Evolutionary conservation across 2,329 filamentous ascomycete genomes (phyloP), one percentile per base, ranked within the genome.

Genomic region (Cladophialophora bantiana): DNA sequence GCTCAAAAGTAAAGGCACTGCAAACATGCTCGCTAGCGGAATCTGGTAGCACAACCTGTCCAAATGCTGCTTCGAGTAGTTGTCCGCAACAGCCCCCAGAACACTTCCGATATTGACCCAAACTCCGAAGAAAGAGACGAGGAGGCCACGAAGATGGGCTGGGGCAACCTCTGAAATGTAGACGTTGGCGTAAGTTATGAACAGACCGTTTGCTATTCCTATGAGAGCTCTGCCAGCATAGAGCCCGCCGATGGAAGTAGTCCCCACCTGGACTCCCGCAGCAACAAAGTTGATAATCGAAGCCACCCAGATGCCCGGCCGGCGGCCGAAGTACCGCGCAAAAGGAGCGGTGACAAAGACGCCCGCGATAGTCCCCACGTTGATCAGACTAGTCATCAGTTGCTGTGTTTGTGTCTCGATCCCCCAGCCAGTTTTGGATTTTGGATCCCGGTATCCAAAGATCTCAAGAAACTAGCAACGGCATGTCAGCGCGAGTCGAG

Each of bases 321-420:
- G 78, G 59, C 83, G 81, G 35, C 83, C 83, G 54, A 83, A 82
- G 68, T 79, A 83, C 64, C 78, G 74, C 2, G 81, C 80, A 66
- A 85, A 84, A 1, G 77, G 70, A 6, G 83, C 83, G 1, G 83
- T 82, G 9, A 80, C 74, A 4, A 84, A 78, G 1, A 83, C 83
- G 9, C 82, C 83, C 15, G 84, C 62, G 69, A 85, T 84, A 1
- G 82, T 80, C 1, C 83, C 83, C 1, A 86, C 75, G 5, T 81
- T 84, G 18, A 85, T 75, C 12, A 86, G 76, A 0, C 82, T 84
- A 18, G 80, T 80, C 70, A 85, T 85, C 3, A 85, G 78, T 68
- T 83, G 81, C 68, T 85, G 83, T 15, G 83, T 82, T 0, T 80
- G 83, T 18, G 79, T 79, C 77, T 83, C 61, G 32, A 60, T 65